phyloP scores from a whole-genome alignment of 352 stramenopile genomes.

The Pythium phragmitis region DNA sequence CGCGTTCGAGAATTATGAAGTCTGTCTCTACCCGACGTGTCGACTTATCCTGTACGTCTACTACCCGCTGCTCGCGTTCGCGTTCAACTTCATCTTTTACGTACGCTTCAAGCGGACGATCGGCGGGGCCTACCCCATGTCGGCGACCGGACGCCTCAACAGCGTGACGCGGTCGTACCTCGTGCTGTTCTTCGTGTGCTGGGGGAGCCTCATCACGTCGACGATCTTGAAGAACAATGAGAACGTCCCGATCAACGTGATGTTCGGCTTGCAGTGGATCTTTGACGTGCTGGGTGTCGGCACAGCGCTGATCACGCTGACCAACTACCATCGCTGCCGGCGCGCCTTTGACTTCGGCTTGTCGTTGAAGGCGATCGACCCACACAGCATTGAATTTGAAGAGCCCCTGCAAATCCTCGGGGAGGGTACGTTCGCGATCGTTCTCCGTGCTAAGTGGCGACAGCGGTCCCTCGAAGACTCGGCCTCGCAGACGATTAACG shows the following conservation, averaged over 20 bases:
- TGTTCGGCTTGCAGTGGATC: slow-evolving; percentile 58
- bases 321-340: slow-evolving; percentile 69
- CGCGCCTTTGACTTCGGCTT: slow-evolving; percentile 78
- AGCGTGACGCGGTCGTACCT: slow-evolving; percentile 70
- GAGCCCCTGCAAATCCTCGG: slow-evolving; percentile 77
- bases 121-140: slow-evolving; percentile 67
- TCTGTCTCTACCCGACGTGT: slow-evolving; percentile 66
- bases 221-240: slow-evolving; percentile 47
- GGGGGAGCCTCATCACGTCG: slow-evolving; percentile 65
- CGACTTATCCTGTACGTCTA: slow-evolving; percentile 76
- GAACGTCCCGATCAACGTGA: slow-evolving; percentile 31
- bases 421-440: slow-evolving; percentile 77
- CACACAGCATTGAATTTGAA: slow-evolving; percentile 75
- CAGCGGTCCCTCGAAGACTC: slow-evolving; percentile 49
- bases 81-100: slow-evolving; percentile 81
- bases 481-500: slow-evolving; percentile 50
- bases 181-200: slow-evolving; percentile 72
- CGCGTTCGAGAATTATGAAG: slow-evolving; percentile 43
- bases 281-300: slow-evolving; percentile 69
- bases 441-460: slow-evolving; percentile 71
- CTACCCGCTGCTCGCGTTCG: slow-evolving; percentile 69
- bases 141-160: slow-evolving; percentile 60
- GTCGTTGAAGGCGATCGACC: slow-evolving; percentile 76
- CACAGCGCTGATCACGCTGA: slow-evolving; percentile 68
- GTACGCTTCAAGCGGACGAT: slow-evolving; percentile 75